Base-by-base conservation (phyloP, 192 early-diverging fungal species). In the Coemansia sp. region DNA sequence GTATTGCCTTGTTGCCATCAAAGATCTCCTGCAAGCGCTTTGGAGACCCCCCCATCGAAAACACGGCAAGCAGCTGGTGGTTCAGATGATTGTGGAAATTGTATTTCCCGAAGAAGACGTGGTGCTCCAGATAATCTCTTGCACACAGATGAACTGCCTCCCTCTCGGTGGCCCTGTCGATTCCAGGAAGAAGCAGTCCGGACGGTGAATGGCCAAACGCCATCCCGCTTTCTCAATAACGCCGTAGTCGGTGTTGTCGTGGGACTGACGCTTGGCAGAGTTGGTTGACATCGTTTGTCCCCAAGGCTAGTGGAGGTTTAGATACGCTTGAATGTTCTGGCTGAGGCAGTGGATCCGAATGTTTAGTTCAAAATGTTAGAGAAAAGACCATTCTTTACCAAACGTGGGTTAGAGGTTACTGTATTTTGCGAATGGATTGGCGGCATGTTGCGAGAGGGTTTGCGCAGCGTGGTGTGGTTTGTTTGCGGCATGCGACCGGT, bases 61-160 rank as follows among this genome's bases (percentile, higher is more conserved):
- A 86, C 8, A 71, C 73, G 9, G 86, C 80, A n/a, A 87, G 71
- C 10, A 87, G 45, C 28, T 74, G 82, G 65, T 87, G 86, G 53
- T 61, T 61, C 7, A 84, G 57, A 38, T 87, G 86, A 60, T 85
- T 87, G 68, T 87, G 86, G 63, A 82, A 86, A 13, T 70, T 65
- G 9, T 19, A 63, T 3, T 83, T 59, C 55, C 84, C 84, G 57
- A 86, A 86, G 61, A 86, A 87, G 13, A 63, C 57, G 42, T 86
- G 84, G 44, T 84, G 59, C 36, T 86, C 75, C 25, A 77, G 55
- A 40, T 81, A 66, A 50, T 84, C 83, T 19, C 73, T 61, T 3
- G 75, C 64, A 25, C 85, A 74, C 50, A 87, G 59, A 4, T 73
- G 70, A 10, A 64, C 65, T n/a, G 81, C 74, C 15, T 74, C 65